A percentile compares a stretch with the other conserved stretches of the same genome.
phyloP scores from a whole-genome alignment of 2,329 filamentous ascomycete genomes.

The Fusarium haematococcum region DNA sequence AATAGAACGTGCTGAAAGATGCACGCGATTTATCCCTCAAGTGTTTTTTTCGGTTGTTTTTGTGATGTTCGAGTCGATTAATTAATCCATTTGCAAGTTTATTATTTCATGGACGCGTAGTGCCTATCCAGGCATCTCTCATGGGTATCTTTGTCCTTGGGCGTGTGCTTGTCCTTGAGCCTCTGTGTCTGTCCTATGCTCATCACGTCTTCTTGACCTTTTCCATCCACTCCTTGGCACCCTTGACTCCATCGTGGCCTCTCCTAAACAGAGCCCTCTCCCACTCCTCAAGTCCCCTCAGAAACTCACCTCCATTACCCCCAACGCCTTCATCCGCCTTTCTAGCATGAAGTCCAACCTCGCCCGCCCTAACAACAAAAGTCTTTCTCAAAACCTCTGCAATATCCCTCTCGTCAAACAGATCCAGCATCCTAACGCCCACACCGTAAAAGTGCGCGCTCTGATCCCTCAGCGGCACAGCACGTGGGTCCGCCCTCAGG shows the following conservation, averaged over 20 bases:
- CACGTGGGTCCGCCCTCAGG: slow-evolving; percentile 87
- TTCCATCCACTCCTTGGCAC: slow-evolving; percentile 77
- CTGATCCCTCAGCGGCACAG: slow-evolving; percentile 85
- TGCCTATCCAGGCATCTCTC: slow-evolving; percentile 27
- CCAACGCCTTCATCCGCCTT: slow-evolving; percentile 77
- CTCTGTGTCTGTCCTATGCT: neutral
- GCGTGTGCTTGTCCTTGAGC: neutral
- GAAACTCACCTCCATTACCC: slow-evolving; percentile 79
- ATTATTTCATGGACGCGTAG: slow-evolving; percentile 24
- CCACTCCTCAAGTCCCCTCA: slow-evolving; percentile 89
- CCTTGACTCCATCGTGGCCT: slow-evolving; percentile 79
- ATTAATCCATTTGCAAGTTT: neutral
- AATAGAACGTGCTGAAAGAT: slow-evolving; percentile 45
- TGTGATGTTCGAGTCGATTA: neutral
- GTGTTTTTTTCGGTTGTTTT: neutral
- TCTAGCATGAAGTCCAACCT: slow-evolving; percentile 89
- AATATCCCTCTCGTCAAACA: slow-evolving; percentile 86
- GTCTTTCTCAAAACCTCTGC: slow-evolving; percentile 81
- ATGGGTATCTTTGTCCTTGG: slow-evolving; percentile 38
- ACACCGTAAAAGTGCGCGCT: slow-evolving; percentile 90
- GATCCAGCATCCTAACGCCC: slow-evolving; percentile 84
- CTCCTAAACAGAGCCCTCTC: slow-evolving; percentile 82
- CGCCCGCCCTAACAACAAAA: slow-evolving; percentile 83
- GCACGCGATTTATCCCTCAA: slow-evolving; percentile 40
- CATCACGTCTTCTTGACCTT: slow-evolving; percentile 57